Percentiles rank a stretch among this genome's conserved stretches.
phyloP scores from a whole-genome alignment of 176 grass and related monocot species.

The Eleusine coracana region DNA sequence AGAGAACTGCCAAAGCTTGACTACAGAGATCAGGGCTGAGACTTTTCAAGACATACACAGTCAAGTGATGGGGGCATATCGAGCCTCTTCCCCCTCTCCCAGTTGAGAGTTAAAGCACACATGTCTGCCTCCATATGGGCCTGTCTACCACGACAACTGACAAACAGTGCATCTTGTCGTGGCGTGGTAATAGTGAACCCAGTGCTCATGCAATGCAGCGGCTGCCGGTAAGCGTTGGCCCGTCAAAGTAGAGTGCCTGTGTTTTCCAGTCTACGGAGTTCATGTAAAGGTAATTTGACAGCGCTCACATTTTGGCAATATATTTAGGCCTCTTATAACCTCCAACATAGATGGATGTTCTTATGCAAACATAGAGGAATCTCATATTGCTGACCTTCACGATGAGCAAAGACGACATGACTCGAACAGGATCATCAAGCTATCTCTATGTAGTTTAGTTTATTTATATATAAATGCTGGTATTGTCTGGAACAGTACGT shows the following conservation, averaged over 20 bases:
- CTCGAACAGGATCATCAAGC: too few relatives aligned
- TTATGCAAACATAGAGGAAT: too few relatives aligned
- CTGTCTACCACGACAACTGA: background rate
- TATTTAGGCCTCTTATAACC: too few relatives aligned
- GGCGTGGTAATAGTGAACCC: background rate
- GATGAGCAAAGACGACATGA: too few relatives aligned
- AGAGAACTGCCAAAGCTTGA: background rate
- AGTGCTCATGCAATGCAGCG: too few relatives aligned
- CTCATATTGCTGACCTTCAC: too few relatives aligned
- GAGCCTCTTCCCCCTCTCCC: background rate
- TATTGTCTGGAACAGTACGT: background rate
- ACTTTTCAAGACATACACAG: background rate
- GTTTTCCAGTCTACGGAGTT: too few relatives aligned
- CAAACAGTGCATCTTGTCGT: slow-evolving; percentile 1
- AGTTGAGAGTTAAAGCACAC: background rate
- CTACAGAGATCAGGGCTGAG: background rate
- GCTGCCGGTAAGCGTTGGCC: too few relatives aligned
- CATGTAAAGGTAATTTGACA: too few relatives aligned
- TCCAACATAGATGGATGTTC: too few relatives aligned
- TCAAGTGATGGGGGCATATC: background rate
- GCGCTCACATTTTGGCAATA: too few relatives aligned
- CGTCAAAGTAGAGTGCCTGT: too few relatives aligned
- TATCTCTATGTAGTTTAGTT: background rate
- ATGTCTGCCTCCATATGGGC: background rate
- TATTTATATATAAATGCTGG: background rate